phyloP scores from a whole-genome alignment of 345 rosid genomes.

The Lepidium didymum region DNA sequence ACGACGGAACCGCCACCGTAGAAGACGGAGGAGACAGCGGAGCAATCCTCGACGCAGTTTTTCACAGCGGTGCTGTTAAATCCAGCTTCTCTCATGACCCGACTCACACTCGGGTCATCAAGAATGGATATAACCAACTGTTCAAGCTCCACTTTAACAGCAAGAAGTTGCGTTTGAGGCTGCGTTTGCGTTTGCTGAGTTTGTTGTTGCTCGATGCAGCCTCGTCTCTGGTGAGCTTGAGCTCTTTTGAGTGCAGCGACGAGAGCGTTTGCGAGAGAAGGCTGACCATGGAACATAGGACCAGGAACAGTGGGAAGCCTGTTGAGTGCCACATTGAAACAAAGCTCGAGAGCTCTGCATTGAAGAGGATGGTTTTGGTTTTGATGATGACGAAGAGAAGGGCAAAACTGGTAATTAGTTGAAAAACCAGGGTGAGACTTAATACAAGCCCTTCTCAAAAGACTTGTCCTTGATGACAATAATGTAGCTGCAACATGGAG shows the following conservation, averaged over 20 bases:
- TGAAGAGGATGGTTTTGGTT: conserved; percentile 54
- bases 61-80: conserved; percentile 75
- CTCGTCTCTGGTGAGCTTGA: conserved; percentile 77
- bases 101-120: conserved; percentile 81
- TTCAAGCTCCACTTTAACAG: conserved; percentile 65
- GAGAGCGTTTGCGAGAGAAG: conserved; percentile 66
- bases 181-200: conserved; percentile 41
- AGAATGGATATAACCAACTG: conserved; percentile 64
- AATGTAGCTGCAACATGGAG: conserved; percentile 78
- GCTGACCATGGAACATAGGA: conserved; percentile 43
- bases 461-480: conserved; percentile 45
- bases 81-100: conserved; percentile 96
- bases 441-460: conserved; percentile 62
- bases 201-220: conserved; percentile 51
- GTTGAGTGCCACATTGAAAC: conserved; percentile 81
- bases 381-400: conserved; percentile 35
- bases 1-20: conserved; percentile 38
- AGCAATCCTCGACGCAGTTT: conserved; percentile 62
- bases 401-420: conserved; percentile 32
- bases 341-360: conserved; percentile 69
- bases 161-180: conserved; percentile 36
- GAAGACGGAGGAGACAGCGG: conserved; percentile 51
- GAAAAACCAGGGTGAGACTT: conserved; percentile 49
- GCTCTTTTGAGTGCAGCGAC: conserved; percentile 78
- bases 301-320: conserved; percentile 53